Evolutionary conservation across 73 alveolate genomes (phyloP), one percentile per base, ranked within the genome.

Genomic region (Paramecium caudatum): DNA sequence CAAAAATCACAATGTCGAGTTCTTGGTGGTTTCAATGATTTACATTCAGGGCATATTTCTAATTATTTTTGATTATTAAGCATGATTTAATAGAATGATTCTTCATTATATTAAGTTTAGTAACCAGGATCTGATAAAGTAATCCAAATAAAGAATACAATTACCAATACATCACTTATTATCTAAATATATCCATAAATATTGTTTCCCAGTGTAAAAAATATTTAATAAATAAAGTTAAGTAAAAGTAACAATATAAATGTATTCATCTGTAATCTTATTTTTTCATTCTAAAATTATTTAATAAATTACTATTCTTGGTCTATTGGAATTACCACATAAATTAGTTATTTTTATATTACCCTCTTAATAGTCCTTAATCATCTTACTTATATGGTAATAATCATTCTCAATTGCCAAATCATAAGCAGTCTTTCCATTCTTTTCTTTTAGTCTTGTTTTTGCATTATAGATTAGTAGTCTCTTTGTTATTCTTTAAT

Each of bases 1-100:
- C 93, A 86, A 46, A 86, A 43, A 43, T 62, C 84, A 86, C 93
- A 86, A 46, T 86, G 93, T 36, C 68, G 63, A 21, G 90, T 23
- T 86, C 93, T 86, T 63, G 16, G 17, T 8, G 88, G 68, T n/a
- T 74, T 74, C 0, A 27, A 25, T 4, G 62, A 17, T 19, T 41
- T 30, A 23, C 88, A 74, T 74, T 74, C 88, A 34, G 46, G 4
- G 43, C 88, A 74, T 3, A 74, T 65, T 32, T 65, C 50, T 3
- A 65, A 65, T 33, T 30, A 32, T 34, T 33, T 65, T 33, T 30
- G 55, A 65, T 65, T 65, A 65, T 65, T 65, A 12, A 25, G 13
- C n/a, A 33, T 5, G 13, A 65, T 65, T 34, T 65, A 55, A 21
- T 55, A 55, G 30, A 55, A 55, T 55, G n/a, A 7, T 55, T 55